phyloP scores from a whole-genome alignment of 2,329 filamentous ascomycete genomes.

The Trichophyton equinum region DNA sequence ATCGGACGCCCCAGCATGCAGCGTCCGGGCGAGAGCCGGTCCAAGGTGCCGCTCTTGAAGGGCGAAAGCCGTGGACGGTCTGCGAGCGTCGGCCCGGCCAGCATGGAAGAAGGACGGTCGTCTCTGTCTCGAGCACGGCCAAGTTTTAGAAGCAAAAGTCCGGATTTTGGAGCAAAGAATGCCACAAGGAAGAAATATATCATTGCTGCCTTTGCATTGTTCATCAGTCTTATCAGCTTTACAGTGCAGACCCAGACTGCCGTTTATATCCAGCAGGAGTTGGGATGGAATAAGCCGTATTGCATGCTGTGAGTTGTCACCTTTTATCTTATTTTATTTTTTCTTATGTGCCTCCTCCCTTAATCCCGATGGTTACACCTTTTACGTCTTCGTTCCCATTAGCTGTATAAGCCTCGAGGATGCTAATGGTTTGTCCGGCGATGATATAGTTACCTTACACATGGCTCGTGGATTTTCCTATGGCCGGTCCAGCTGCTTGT shows the following conservation, averaged over 20 bases:
- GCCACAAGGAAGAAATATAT: slow-evolving; percentile 73
- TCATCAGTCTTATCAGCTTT: slow-evolving; percentile 74
- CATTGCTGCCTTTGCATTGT: slow-evolving; percentile 71
- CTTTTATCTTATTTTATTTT: not conserved
- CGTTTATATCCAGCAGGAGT: slow-evolving; percentile 80
- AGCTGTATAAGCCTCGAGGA: not conserved
- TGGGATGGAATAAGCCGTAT: slow-evolving; percentile 97
- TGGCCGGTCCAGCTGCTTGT: slow-evolving; percentile 78
- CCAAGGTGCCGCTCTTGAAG: slow-evolving; percentile 44
- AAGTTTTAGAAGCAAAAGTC: slow-evolving; percentile 63
- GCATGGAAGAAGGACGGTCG: slow-evolving; percentile 26
- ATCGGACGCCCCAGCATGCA: slow-evolving; percentile 36
- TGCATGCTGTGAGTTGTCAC: slow-evolving; percentile 70
- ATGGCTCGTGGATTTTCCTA: slow-evolving; percentile 81
- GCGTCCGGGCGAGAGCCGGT: slow-evolving; percentile 37
- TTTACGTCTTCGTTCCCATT: not conserved
- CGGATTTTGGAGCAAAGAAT: slow-evolving; percentile 49
- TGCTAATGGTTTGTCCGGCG: slow-evolving; percentile 1
- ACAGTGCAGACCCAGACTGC: slow-evolving; percentile 92
- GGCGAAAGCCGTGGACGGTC: slow-evolving; percentile 31
- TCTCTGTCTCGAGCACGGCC: slow-evolving; percentile 42
- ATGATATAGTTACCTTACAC: slow-evolving; percentile 59
- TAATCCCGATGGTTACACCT: slow-evolving; percentile 14
- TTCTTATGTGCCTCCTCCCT: not conserved
- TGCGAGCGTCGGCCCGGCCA: slow-evolving; percentile 20